phyloP scores from a whole-genome alignment of 1,139 yeast species.

The Blastobotrys illinoisensis region DNA sequence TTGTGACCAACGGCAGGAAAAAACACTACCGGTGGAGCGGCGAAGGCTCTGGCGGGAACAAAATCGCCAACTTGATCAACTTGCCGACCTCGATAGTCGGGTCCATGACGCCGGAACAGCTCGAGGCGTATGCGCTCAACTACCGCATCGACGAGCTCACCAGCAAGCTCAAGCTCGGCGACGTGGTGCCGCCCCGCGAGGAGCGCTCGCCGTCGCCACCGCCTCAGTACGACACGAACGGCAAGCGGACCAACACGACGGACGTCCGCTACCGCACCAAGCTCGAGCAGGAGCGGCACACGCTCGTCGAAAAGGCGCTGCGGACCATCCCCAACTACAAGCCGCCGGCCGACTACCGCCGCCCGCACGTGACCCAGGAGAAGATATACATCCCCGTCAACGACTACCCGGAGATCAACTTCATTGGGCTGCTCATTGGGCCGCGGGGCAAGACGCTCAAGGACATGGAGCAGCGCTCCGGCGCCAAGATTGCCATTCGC shows the following conservation, averaged over 20 bases:
- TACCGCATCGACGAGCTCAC: conserved; percentile 77
- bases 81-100: conserved; percentile 42
- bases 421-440: conserved; percentile 85
- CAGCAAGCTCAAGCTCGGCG: conserved; percentile 49
- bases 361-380: conserved; percentile 70
- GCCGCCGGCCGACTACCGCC: conserved; percentile 73
- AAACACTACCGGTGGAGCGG: conserved; percentile 14
- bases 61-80: conserved; percentile 29
- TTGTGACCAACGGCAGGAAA: conserved; percentile 12
- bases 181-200: conserved; percentile 35
- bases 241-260: conserved; percentile 80
- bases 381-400: conserved; percentile 80
- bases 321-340: conserved; percentile 68
- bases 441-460: conserved; percentile 93
- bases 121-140: conserved; percentile 70
- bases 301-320: conserved; percentile 67
- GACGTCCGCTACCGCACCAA: conserved; percentile 58
- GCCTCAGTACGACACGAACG: conserved; percentile 78
- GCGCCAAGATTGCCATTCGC: conserved; percentile 80
- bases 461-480: conserved; percentile 73
- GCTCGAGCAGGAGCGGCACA: conserved; percentile 74
- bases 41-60: conserved; percentile 23
- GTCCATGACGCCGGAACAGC: conserved; percentile 75
- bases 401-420: conserved; percentile 88
- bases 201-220: conserved; percentile 81